Base-by-base conservation (phyloP, 495 filamentous ascomycete genomes). In the Penicilliopsis zonata region DNA sequence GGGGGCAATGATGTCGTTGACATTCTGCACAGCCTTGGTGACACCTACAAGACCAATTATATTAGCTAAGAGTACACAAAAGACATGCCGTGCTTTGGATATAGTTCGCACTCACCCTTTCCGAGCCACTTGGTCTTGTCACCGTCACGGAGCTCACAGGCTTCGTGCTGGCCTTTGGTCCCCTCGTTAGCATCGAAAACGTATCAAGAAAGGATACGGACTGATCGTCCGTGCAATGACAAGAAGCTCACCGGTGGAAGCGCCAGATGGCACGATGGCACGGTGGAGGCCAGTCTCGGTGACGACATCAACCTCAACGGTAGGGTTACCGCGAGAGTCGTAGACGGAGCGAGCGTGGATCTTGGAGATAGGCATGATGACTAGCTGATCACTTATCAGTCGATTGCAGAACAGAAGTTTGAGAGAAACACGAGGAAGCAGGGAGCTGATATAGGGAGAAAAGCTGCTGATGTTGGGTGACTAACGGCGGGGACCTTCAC, bases 291-390 rank as follows among this genome's bases (percentile, higher is more conserved):
- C 92, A 47, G 80, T 88, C 65, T 88, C 82, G 42, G 88, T 96
- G 63, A 92, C 80, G 53, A 99, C 76, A 57, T 96, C 92, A 44
- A 96, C 92, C 66, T 85, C 80, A 50, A 88, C 84, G 57, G 86
- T 93, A 44, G 86, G 85, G 72, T 94, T 96, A 56, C 90, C 92
- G 55, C 92, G 92, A 58, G 90, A 96, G 77, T 99, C 92, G 73
- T 99, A 99, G 68, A 99, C 86, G 44, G 78, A 84, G 53, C 92
- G 88, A 53, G 90, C 92, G 76, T 96, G 86, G 62, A 99, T 82
- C 76, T 95, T 95, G 57, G 80, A 76, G 72, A 99, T 96, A 52
- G 79, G 68, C 92, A 96, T 99, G 37, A 48, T 85, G 59, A 43
- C 18, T 27, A 33, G 22, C 25, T 27, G 25, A 10, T 12, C 14